These are phyloP conservation scores for Cyphellophora attinorum DNA, from an alignment of 2,329 filamentous ascomycete genomes.

Conservation along the genomic window DNA sequence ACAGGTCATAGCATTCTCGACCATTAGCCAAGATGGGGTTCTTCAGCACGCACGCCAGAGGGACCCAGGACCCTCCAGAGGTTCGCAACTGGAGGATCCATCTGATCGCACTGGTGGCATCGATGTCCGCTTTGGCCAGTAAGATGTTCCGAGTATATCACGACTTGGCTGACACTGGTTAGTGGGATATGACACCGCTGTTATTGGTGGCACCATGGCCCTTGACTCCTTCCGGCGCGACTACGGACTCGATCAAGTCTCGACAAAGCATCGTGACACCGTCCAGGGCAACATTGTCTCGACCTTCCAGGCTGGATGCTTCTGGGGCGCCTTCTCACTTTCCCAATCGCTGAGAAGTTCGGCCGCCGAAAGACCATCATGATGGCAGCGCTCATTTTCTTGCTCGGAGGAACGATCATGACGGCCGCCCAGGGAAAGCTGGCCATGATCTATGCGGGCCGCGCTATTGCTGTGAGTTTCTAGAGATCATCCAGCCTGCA, in stretches of 20 bases:
- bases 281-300: constrained; percentile 8
- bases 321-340: constrained; percentile 24
- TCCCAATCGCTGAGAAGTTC: constrained; percentile 9
- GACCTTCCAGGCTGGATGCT: constrained; percentile 4
- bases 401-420: not conserved
- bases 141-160: constrained; percentile 1
- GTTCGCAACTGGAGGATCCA: constrained; percentile 22
- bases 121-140: constrained; percentile 10
- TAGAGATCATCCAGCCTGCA: too few relatives aligned
- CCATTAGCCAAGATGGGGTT: constrained; percentile 14
- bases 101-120: constrained; percentile 19
- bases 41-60: constrained; percentile 11
- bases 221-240: constrained; percentile 24
- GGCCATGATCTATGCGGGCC: not conserved
- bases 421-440: not conserved
- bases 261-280: constrained; percentile 5
- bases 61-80: constrained; percentile 17
- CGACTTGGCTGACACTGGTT: not conserved
- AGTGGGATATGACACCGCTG: constrained; percentile 12
- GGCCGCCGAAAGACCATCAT: not conserved
- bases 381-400: not conserved
- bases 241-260: constrained; percentile 16
- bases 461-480: too few relatives aligned
- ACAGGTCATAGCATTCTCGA: too few relatives aligned
- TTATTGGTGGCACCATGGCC: constrained; percentile 31